These are phyloP conservation scores for Cystofilobasidium bisporidii DNA, from an alignment of 768 basidiomycete species.

Conservation along the genomic window DNA sequence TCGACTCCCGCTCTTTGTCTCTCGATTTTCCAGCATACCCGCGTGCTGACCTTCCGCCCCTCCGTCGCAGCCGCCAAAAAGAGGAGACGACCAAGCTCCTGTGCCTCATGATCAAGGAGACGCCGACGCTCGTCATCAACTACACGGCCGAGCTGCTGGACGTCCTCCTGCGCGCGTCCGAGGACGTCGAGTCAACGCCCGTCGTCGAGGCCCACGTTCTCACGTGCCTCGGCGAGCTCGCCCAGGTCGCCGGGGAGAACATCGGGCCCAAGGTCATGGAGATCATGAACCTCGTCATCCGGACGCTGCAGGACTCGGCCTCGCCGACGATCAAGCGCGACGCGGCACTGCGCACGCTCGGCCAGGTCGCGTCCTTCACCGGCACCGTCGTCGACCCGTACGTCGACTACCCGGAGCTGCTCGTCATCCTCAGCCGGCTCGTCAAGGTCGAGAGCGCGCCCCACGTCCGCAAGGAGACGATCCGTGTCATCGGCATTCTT, in stretches of 20 bases:
- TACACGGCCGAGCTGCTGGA: conserved; percentile 92
- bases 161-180: conserved; percentile 68
- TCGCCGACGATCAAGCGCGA: conserved; percentile 57
- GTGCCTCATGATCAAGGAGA: conserved; percentile 79
- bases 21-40: too few relatives aligned
- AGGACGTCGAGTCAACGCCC: conserved; percentile 68
- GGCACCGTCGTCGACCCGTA: conserved; percentile 88
- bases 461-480: conserved; percentile 69
- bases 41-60: neutral
- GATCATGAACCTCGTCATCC: conserved; percentile 81
- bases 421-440: conserved; percentile 75
- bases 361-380: conserved; percentile 89
- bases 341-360: conserved; percentile 84
- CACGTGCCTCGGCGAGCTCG: conserved; percentile 86
- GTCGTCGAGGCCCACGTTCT: conserved; percentile 85
- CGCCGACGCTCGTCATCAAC: conserved; percentile 85
- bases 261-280: conserved; percentile 69
- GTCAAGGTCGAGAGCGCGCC: conserved; percentile 63
- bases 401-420: conserved; percentile 78
- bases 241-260: conserved; percentile 88
- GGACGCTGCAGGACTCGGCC: conserved; percentile 63
- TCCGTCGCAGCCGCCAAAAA: conserved; percentile 38
- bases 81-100: conserved; percentile 89
- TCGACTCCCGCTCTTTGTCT: conserved; percentile 36
- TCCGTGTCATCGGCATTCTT: conserved; percentile 88